phyloP scores from a whole-genome alignment of 768 basidiomycete species.

The Russula compacta region DNA sequence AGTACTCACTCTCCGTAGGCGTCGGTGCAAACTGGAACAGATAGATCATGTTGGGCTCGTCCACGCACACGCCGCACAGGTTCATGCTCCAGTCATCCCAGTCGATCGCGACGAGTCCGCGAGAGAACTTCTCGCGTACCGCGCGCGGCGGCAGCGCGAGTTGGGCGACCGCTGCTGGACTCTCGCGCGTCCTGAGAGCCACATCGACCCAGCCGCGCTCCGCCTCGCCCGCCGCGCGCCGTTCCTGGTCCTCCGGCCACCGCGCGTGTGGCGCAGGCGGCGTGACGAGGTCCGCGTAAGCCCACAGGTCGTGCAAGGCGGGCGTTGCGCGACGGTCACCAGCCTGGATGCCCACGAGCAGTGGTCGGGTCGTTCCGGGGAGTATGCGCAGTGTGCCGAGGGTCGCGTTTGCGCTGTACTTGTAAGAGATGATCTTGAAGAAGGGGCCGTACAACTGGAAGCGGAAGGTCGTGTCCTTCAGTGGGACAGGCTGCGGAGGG shows the following conservation, averaged over 20 bases:
- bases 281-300: conserved; percentile 11
- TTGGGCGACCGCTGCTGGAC: conserved; percentile 13
- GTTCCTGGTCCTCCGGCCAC: conserved; percentile 16
- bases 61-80: conserved; percentile 10
- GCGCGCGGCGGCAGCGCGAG: conserved; percentile 8
- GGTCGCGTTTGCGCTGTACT: conserved; percentile 4
- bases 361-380: conserved; percentile 8
- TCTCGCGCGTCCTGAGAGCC: conserved; percentile 6
- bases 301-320: conserved; percentile 13
- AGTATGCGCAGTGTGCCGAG: conserved; percentile 10
- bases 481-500: neutral
- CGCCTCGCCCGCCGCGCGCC: conserved; percentile 14
- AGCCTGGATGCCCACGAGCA: conserved; percentile 11
- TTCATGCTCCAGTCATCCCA: conserved; percentile 20
- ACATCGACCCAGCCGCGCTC: conserved; percentile 19
- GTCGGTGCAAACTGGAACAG: conserved; percentile 18
- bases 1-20: conserved; percentile 16
- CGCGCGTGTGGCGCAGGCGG: conserved; percentile 6
- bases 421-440: conserved; percentile 18
- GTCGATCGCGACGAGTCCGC: conserved; percentile 8
- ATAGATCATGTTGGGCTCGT: conserved; percentile 13
- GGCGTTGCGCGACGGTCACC: conserved; percentile 11
- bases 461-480: conserved; percentile 18
- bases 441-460: conserved; percentile 17
- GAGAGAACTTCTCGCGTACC: conserved; percentile 11